Percentiles rank a stretch among this genome's conserved stretches.
These are phyloP conservation scores for Lunularia cruciata DNA, from an alignment of 225 moss, liverwort and hornwort genomes.

Conservation along the genomic window DNA sequence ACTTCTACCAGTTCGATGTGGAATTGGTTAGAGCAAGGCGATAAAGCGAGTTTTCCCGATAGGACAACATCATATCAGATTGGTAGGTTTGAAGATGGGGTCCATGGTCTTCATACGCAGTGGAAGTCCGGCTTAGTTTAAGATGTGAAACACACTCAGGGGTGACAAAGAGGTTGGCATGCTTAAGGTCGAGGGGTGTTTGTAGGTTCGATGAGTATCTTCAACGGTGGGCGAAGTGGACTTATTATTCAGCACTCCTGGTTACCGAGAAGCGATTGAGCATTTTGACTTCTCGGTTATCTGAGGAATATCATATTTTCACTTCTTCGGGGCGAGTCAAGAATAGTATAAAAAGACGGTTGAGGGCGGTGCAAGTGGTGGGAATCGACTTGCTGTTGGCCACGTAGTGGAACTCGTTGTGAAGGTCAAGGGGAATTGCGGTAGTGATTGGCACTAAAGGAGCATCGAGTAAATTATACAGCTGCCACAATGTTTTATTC, in stretches of 20 bases:
- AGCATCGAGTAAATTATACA: neutral
- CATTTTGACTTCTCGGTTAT: neutral
- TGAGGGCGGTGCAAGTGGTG: too few relatives aligned
- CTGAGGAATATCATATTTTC: neutral
- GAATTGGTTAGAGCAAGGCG: too few relatives aligned
- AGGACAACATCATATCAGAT: too few relatives aligned
- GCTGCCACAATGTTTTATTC: conserved; percentile 89
- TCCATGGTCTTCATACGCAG: too few relatives aligned
- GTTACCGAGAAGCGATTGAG: neutral
- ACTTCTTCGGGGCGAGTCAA: too few relatives aligned
- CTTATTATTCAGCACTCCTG: neutral
- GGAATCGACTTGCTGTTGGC: too few relatives aligned
- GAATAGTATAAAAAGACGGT: too few relatives aligned
- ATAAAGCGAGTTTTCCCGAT: too few relatives aligned
- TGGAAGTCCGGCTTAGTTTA: too few relatives aligned
- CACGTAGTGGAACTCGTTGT: neutral
- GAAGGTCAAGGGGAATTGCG: too few relatives aligned
- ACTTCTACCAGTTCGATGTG: too few relatives aligned
- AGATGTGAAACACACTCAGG: conserved; percentile 5
- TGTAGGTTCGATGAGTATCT: neutral
- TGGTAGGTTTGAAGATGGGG: too few relatives aligned
- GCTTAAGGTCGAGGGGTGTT: neutral
- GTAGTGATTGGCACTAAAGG: neutral
- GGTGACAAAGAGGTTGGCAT: neutral
- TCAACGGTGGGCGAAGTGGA: neutral